These are phyloP conservation scores for Paracorniculantispora psalliotae DNA, from an alignment of 2,329 filamentous ascomycete genomes.

Conservation along the genomic window DNA sequence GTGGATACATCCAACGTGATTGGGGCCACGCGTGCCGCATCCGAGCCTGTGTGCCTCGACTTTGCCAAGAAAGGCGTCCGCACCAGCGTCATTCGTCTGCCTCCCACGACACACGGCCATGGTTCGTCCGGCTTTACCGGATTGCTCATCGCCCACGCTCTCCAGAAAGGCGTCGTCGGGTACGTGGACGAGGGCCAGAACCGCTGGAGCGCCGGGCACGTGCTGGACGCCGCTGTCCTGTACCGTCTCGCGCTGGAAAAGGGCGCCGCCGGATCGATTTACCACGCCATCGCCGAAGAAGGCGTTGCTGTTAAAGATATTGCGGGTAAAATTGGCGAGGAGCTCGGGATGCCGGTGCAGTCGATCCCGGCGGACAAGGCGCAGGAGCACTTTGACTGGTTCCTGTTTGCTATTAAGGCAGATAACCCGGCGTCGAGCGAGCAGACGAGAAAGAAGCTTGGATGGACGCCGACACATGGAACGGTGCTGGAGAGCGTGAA, in stretches of 20 bases:
- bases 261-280: constrained; percentile 28
- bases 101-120: constrained; percentile 34
- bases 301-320: constrained; percentile 32
- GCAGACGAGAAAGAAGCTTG: constrained; percentile 25
- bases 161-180: constrained; percentile 23
- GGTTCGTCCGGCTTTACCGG: constrained; percentile 28
- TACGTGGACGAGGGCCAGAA: constrained; percentile 33
- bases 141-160: constrained; percentile 23
- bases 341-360: constrained; percentile 27
- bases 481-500: not conserved
- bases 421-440: constrained; percentile 31
- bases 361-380: constrained; percentile 26
- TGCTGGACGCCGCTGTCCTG: constrained; percentile 32
- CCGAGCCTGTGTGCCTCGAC: constrained; percentile 22
- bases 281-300: constrained; percentile 33
- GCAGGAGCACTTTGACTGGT: constrained; percentile 21
- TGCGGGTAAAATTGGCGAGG: constrained; percentile 28
- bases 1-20: constrained; percentile 14
- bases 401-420: constrained; percentile 17
- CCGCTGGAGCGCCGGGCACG: constrained; percentile 33
- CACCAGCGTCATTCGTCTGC: constrained; percentile 31
- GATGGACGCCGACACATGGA: not conserved
- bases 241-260: constrained; percentile 35
- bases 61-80: constrained; percentile 27
- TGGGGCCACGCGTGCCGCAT: constrained; percentile 17